phyloP scores from a whole-genome alignment of 345 rosid species.

The Citrus trifoliata region DNA sequence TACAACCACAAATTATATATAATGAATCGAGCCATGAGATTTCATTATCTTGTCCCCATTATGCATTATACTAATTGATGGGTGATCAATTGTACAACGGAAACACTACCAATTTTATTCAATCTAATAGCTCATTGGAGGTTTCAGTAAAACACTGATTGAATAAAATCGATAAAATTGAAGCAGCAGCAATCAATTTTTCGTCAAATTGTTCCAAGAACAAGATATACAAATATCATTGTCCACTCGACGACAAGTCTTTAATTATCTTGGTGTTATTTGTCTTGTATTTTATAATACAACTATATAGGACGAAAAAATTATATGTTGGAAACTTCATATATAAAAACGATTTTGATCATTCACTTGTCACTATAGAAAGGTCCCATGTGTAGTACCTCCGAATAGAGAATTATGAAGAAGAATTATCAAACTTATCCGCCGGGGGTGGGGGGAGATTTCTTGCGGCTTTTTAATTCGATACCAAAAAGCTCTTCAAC shows the following conservation, averaged over 20 bases:
- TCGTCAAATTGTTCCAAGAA: too few species aligned
- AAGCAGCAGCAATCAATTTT: neutral
- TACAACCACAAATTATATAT: neutral
- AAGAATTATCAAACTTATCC: neutral
- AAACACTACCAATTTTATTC: neutral
- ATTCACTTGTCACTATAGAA: neutral
- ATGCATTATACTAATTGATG: neutral
- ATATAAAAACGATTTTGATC: neutral
- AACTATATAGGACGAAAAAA: neutral
- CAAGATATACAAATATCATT: neutral
- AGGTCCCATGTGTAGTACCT: neutral
- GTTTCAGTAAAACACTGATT: neutral
- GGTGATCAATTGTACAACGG: neutral
- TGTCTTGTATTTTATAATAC: neutral
- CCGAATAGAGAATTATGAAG: too few species aligned
- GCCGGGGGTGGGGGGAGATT: too few species aligned
- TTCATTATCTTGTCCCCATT: neutral
- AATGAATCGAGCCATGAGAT: neutral
- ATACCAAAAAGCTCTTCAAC: too few species aligned
- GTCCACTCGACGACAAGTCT: neutral
- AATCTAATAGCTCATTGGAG: neutral
- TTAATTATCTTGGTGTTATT: neutral
- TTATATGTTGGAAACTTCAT: neutral
- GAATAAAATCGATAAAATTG: neutral
- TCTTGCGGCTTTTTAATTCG: too few species aligned